Evolutionary conservation across 768 basidiomycete genomes (phyloP), one percentile per base, ranked within the genome.

Genomic region (Rhizopogon vesiculosus): DNA sequence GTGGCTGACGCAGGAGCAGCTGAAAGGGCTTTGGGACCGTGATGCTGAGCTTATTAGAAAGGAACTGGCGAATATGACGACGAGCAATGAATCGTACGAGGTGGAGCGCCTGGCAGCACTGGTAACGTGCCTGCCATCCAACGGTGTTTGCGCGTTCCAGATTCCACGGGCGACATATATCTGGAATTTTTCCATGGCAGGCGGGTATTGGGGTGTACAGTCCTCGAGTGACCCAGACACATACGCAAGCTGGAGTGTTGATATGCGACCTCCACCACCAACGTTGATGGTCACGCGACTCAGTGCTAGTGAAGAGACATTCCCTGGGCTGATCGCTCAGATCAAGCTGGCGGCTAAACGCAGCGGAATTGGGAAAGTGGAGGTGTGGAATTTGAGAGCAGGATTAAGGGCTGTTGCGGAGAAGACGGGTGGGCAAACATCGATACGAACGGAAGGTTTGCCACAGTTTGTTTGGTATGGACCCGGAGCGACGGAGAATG

Each of bases 381-480:
- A 83, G 56, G 63, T 77, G 4, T 83, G 81, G 76, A 77, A 77
- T 57, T 53, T 82, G 29, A 69, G 75, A 1, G 40, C 56, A 12
- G 58, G 75, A 15, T 58, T 82, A 31, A 42, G 63, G 45, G 51
- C 55, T 3, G 53, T 60, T 8, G 73, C 69, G 1, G 45, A 53
- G n/a, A 60, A 57, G 19, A 55, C 71, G 3, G 72, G 74, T 5
- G 76, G 73, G 0, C 59, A 44, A 41, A 74, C 66, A 0, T 50
- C 62, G 43, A 61, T 68, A 42, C 68, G 80, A 41, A 60, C 64
- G 5, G 74, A 73, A 35, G 72, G 78, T 60, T 57, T 83, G 7
- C 68, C 78, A 4, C 62, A 74, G 2, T 70, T 81, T 55, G 79
- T 75, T 50, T 82, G 79, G 78, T 83, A 83, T 65, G 78, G 78